These are phyloP conservation scores for Beta macrorhiza DNA, from an alignment of 179 eudicot genomes.

Conservation along the genomic window DNA sequence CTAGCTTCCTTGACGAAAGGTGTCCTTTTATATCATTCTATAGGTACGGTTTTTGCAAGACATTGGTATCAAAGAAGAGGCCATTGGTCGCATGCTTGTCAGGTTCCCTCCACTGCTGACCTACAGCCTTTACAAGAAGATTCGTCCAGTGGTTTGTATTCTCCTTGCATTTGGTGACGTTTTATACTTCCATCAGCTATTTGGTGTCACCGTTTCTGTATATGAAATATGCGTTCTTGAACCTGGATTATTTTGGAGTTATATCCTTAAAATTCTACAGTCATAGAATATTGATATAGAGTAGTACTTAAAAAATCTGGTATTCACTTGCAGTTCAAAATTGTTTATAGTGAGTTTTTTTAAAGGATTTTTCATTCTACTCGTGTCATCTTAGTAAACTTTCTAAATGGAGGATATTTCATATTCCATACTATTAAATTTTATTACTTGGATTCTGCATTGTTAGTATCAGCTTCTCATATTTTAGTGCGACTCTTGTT, in stretches of 20 bases:
- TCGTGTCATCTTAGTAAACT: not conserved
- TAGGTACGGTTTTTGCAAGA: conserved; percentile 88
- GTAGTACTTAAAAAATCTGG: too few relatives aligned
- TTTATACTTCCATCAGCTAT: conserved; percentile 5
- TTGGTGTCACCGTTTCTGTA: not conserved
- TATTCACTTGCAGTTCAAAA: not conserved
- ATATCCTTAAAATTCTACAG: not conserved
- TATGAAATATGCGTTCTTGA: not conserved
- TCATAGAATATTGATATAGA: not conserved
- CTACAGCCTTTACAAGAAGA: conserved; percentile 91
- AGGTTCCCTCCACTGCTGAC: conserved; percentile 83
- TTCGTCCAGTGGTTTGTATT: conserved; percentile 86
- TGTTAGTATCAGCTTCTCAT: not conserved
- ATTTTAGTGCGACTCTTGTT: not conserved
- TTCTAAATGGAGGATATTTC: not conserved
- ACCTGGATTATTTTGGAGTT: not conserved
- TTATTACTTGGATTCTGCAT: not conserved
- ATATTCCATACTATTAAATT: not conserved
- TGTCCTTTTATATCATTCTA: conserved; percentile 7
- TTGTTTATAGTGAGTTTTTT: not conserved
- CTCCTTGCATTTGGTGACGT: conserved; percentile 12
- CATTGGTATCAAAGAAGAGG: conserved; percentile 74
- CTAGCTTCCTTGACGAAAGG: not conserved
- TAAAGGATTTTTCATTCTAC: not conserved
- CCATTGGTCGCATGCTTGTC: conserved; percentile 78